A percentile compares a stretch with the other conserved stretches of the same genome.
Evolutionary conservation across 176 grass and related monocot genomes (phyloP).

Genomic region (Ampelocalamus luodianensis): DNA sequence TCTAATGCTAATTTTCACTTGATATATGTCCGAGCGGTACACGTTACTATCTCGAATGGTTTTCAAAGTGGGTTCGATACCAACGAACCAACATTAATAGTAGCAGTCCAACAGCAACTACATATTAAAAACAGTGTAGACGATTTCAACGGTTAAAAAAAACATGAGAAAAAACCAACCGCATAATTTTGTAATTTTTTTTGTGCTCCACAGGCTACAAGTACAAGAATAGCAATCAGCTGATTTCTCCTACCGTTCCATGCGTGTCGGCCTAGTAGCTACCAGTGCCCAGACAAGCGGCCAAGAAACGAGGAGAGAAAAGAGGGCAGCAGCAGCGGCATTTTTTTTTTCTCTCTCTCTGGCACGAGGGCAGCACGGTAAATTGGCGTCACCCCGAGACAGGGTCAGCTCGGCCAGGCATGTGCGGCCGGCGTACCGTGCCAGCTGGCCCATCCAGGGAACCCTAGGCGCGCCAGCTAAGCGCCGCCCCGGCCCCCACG

Average conservation of each 20-base stretch:
- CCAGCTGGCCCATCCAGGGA: conserved; percentile 31
- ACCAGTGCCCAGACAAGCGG: neutral
- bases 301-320: neutral
- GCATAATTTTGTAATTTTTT: too few species aligned
- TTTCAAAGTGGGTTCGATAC: neutral
- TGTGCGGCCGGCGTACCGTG: conserved; percentile 19
- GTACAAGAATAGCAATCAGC: neutral
- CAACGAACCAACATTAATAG: too few species aligned
- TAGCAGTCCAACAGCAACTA: too few species aligned
- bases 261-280: too few species aligned
- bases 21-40: neutral
- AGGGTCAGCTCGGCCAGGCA: conserved; percentile 28
- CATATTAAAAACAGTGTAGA: too few species aligned
- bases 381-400: neutral
- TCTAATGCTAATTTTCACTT: neutral
- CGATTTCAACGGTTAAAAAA: too few species aligned
- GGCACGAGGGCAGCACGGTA: neutral
- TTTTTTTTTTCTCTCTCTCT: too few species aligned
- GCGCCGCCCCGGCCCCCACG: neutral
- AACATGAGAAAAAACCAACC: too few species aligned
- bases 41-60: neutral
- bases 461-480: conserved; percentile 44
- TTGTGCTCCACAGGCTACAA: too few species aligned
- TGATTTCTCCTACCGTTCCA: neutral
- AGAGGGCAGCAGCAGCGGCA: too few species aligned